Evolutionary conservation across 352 stramenopile genomes (phyloP), one percentile per base, ranked within the genome.

Genomic region (Globisporangium sylvaticum): DNA sequence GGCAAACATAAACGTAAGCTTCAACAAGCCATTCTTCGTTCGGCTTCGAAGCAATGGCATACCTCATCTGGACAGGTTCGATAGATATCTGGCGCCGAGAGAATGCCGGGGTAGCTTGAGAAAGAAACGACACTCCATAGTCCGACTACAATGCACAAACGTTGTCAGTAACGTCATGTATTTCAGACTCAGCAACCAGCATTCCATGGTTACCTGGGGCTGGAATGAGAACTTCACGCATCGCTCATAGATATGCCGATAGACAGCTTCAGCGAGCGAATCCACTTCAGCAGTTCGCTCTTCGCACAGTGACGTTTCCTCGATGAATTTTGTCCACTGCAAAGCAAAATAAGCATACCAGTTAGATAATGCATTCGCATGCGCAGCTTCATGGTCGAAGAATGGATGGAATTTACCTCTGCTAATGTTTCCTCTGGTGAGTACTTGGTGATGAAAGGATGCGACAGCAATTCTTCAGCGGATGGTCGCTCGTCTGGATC

Each of bases 51-150:
- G 65, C 20, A 25, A 50, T n/a, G 34, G 32, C n/a, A 20, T 22
- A 91, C 83, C 87, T 95, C 79, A 90, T 91, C 74, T 93, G 81
- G 12, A 95, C 81, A 10, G 84, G 84, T 14, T 89, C 78, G 50
- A 95, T 81, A 14, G 81, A 87, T 29, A 92, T 78, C 37, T 88
- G 64, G 52, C 81, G 75, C 29, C 84, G 74, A 67, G 77, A 81
- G 55, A 86, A 84, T 14, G 80, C 73, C 6, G 78, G 75, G 4
- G 76, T 80, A 3, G 73, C 76, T 75, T 84, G 79, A n/a, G 83
- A 83, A 9, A 89, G 71, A 44, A 95, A 92, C 2, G 87, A 93
- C 57, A 88, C 75, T 1, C 86, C 85, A 54, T 91, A 92, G 62
- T 95, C 87, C 29, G 87, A 94, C 84, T 95, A 58, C 20, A 42